phyloP scores from a whole-genome alignment of 352 stramenopile genomes.

The Phytophthora meadii region DNA sequence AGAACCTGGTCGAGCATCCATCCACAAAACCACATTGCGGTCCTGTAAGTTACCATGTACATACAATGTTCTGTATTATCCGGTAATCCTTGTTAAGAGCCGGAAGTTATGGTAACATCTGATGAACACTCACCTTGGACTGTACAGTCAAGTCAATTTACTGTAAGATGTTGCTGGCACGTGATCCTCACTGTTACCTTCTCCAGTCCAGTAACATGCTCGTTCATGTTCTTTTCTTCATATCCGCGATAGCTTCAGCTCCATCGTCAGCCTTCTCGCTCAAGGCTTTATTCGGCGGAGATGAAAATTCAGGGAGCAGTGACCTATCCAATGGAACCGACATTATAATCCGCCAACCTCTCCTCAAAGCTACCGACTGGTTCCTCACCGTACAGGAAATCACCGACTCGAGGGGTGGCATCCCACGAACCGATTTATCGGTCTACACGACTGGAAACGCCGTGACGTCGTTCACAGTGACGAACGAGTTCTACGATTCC shows the following conservation, averaged over 20 bases:
- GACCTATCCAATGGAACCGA: conserved; percentile 34
- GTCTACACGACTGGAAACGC: conserved; percentile 47
- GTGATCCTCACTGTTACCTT: not conserved
- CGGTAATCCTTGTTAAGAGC: no score
- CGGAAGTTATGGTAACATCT: no score
- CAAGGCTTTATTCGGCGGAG: not conserved
- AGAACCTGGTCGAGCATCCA: no score
- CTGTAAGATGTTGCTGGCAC: no score
- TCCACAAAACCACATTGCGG: no score
- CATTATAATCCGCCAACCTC: conserved; percentile 41
- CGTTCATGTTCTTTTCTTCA: conserved; percentile 4
- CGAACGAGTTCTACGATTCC: conserved; percentile 55
- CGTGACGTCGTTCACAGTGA: conserved; percentile 49
- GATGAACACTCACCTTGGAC: not conserved
- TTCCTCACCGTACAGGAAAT: conserved; percentile 67
- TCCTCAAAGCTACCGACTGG: conserved; percentile 52
- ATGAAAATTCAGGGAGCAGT: not conserved
- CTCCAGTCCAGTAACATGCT: not conserved
- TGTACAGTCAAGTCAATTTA: no score
- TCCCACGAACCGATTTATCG: conserved; percentile 42
- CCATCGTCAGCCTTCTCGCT: conserved; percentile 1
- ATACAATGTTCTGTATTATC: no score
- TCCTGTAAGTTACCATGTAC: no score
- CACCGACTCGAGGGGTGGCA: conserved; percentile 44
- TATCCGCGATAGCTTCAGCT: not conserved